These are phyloP conservation scores for Mycena polygramma DNA, from an alignment of 768 basidiomycete genomes.

Conservation along the genomic window DNA sequence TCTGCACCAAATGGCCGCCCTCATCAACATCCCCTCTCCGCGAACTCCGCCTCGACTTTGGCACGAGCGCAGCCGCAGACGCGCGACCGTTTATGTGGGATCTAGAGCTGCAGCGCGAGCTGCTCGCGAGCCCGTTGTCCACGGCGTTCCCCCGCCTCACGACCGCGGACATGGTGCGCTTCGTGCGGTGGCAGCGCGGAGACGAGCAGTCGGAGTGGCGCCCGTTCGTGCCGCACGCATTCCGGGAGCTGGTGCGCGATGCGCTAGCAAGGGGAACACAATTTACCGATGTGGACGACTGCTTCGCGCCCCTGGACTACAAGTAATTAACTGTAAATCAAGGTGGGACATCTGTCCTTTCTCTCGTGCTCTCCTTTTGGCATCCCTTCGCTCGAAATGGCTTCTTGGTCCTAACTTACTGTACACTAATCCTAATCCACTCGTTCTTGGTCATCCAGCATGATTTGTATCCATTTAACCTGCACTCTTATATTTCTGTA, in stretches of 20 bases:
- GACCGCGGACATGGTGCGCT: slow-evolving; percentile 2
- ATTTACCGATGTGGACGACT: slow-evolving; percentile 16
- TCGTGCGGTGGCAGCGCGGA: slow-evolving; percentile 23
- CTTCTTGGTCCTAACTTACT: too few relatives aligned
- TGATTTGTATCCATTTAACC: too few relatives aligned
- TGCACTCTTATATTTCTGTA: too few relatives aligned
- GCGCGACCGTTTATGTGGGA: slow-evolving; percentile 23
- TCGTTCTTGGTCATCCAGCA: too few relatives aligned
- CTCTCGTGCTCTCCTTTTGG: too few relatives aligned
- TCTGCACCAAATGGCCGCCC: slow-evolving; percentile 26
- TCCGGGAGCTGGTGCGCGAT: slow-evolving; percentile 8
- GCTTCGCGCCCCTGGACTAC: slow-evolving; percentile 13
- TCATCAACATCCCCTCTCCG: background rate
- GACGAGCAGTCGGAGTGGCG: slow-evolving; percentile 18
- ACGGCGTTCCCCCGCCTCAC: slow-evolving; percentile 14
- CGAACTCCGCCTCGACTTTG: slow-evolving; percentile 28
- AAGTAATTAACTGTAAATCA: background rate
- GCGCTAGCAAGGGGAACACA: slow-evolving; percentile 1
- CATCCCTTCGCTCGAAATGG: too few relatives aligned
- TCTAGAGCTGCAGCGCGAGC: slow-evolving; percentile 22
- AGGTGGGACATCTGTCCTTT: background rate
- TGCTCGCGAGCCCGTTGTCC: background rate
- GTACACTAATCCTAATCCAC: too few relatives aligned
- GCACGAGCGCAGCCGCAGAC: slow-evolving; percentile 1
- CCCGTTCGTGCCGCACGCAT: slow-evolving; percentile 23